Evolutionary conservation across 2,329 filamentous ascomycete species (phyloP), one percentile per base, ranked within the genome.

Genomic region (Fusarium lateritium): DNA sequence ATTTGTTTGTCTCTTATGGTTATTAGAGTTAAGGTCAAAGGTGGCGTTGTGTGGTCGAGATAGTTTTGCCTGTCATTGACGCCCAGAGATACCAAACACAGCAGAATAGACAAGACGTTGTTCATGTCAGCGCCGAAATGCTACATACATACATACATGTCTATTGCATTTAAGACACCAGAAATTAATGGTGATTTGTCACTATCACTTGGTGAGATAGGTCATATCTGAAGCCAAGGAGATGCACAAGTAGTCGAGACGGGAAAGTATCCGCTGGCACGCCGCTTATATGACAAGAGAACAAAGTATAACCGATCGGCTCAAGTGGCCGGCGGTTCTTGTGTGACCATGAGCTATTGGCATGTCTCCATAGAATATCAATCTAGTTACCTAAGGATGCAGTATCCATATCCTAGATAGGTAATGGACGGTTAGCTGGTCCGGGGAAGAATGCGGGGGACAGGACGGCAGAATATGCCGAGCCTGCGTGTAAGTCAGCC

Each of bases 31-130:
- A 24, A 24, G 24, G 24, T 31, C 28, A 13, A 45, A 26, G 34
- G 47, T 43, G 51, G 26, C 17, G 44, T 28, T 36, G 13, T 21
- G 50, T 42, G 40, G 45, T 13, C n/a, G 44, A 51, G 44, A 45
- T 54, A 62, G 22, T 55, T 34, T 43, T 65, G 33, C 15, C 56
- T 69, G 44, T 54, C 28, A 19, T 47, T 40, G 42, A 54, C 39
- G 39, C 46, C 26, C 52, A 38, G 26, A 54, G 47, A 45, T 24
- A 31, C 28, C 26, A 61, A 45, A 36, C 22, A 45, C 62, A 62
- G 31, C 54, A 52, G 51, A 65, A 65, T 56, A 62, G 61, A 62
- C 47, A 52, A 62, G 65, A 54, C 47, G 34, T 62, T 52, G 43
- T 62, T 62, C 39, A 44, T 55, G 47, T 62, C 60, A 51, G 17